Percentiles rank a stretch among this genome's conserved stretches.
Evolutionary conservation across 148 eudicot genomes (phyloP).

Genomic region (Amaranthus cruentus): DNA sequence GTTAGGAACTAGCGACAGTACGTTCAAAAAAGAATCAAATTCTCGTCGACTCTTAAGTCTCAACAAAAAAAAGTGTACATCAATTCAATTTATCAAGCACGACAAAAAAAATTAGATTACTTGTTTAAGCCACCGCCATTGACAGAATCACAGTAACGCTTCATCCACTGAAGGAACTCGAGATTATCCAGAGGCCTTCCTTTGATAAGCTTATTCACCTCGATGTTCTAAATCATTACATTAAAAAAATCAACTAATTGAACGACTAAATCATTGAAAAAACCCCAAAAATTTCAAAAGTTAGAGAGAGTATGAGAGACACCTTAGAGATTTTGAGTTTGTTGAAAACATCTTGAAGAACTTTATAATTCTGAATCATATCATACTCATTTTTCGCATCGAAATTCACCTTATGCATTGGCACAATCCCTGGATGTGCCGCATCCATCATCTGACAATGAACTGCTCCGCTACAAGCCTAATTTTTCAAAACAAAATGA

Average conservation of each 20-base stretch:
- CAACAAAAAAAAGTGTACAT: background rate
- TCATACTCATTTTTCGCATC: constrained; percentile 90
- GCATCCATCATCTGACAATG: constrained; percentile 90
- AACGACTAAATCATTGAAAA: background rate
- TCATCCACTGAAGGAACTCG: constrained; percentile 98
- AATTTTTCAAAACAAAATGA: background rate
- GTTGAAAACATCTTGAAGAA: constrained; percentile 89
- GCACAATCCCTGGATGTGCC: constrained; percentile 86
- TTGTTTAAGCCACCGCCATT: constrained; percentile 37
- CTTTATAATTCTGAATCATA: constrained; percentile 87
- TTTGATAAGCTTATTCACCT: constrained; percentile 79
- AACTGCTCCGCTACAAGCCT: constrained; percentile 85
- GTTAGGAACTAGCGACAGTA: background rate
- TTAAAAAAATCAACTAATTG: background rate
- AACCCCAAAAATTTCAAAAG: constrained; percentile 12
- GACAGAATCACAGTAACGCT: constrained; percentile 78
- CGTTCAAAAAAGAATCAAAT: background rate
- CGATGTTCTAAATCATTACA: constrained; percentile 49
- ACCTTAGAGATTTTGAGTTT: constrained; percentile 90
- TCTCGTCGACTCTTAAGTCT: background rate
- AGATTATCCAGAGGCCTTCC: constrained; percentile 81
- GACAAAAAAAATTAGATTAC: background rate
- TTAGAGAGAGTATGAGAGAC: background rate
- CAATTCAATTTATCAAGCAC: background rate
- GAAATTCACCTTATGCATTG: constrained; percentile 90